Evolutionary conservation across 768 basidiomycete species (phyloP), one percentile per base, ranked within the genome.

Genomic region (Lactarius akahatsu): DNA sequence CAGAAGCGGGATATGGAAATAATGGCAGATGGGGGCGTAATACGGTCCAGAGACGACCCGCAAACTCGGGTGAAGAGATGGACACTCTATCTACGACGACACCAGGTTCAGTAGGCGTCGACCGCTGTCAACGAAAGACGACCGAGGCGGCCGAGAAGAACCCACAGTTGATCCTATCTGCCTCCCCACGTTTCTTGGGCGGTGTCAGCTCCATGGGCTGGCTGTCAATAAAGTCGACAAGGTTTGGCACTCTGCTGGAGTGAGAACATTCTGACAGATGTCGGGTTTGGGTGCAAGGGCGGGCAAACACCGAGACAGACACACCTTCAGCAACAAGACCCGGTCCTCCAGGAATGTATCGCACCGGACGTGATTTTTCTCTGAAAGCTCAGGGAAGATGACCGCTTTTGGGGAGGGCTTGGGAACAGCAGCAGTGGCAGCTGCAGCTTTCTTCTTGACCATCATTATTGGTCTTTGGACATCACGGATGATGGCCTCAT

Each of bases 151-250:
- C 30, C 16, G n/a, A 41, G 26, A 55, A n/a, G 20, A 30, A 74
- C 83, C 68, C 71, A 89, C 88, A 80, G 75, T 91, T 91, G 11
- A 88, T 81, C 65, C 90, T 76, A 23, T 84, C 85, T 1, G 90
- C 90, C 72, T 91, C 88, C 10, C 88, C 90, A 64, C 81, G 79
- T 75, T 88, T 89, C 77, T 86, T 87, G 3, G 89, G 86, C 13
- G 87, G 88, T 0, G 88, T 87, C 4, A 88, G 80, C 70, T 88
- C 85, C 16, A 90, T 78, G 28, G 85, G 84, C 18, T 87, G 78
- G 43, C 70, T 73, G 60, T 88, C 84, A 62, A 90, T 83, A 76
- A 88, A 85, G 64, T 82, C 80, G 38, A 83, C 78, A 70, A 87
- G 9, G 76, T 66, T 69, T 83, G 85, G 77, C 89, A 91, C 75